Conservation (phyloP, 371 early-diverging fungal species). For the Mortierella sp. region DNA sequence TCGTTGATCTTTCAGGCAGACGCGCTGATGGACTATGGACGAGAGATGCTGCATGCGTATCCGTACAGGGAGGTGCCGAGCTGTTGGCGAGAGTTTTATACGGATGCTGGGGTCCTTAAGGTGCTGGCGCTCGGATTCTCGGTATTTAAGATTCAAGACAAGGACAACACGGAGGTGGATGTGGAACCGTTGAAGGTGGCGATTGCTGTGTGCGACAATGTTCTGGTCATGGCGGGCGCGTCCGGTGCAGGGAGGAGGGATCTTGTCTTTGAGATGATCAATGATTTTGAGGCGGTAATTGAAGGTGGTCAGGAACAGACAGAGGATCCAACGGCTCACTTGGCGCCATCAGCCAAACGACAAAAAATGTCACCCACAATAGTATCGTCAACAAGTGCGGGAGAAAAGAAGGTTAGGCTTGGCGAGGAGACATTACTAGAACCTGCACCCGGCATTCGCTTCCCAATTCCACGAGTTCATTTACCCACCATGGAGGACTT, state of each 20-base stretch:
- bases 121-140: slow-evolving; percentile 40
- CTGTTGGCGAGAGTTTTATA: slow-evolving; percentile 69
- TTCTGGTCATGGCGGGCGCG: slow-evolving; percentile 68
- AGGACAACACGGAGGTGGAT: background rate
- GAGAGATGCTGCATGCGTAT: slow-evolving; percentile 59
- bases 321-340: background rate
- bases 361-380: slow-evolving; percentile 18
- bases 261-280: slow-evolving; percentile 52
- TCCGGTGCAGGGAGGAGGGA: slow-evolving; percentile 61
- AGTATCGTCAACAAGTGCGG: slow-evolving; percentile 19
- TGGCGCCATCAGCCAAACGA: slow-evolving; percentile 34
- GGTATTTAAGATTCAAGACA: background rate
- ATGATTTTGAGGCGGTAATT: slow-evolving; percentile 55
- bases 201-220: slow-evolving; percentile 64
- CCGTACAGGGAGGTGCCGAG: slow-evolving; percentile 68
- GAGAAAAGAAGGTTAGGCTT: slow-evolving; percentile 35
- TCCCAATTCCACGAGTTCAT: slow-evolving; percentile 44
- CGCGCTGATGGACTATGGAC: slow-evolving; percentile 58
- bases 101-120: slow-evolving; percentile 67
- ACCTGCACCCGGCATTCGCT: slow-evolving; percentile 21
- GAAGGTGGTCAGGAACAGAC: slow-evolving; percentile 11
- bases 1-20: slow-evolving; percentile 30
- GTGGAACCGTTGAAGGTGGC: slow-evolving; percentile 24
- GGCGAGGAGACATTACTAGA: slow-evolving; percentile 21
- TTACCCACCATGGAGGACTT: slow-evolving; percentile 53